A percentile compares a stretch with the other conserved stretches of the same genome.
Conservation (phyloP, 805 yeast species). For the Metschnikowia kunwiensis region DNA sequence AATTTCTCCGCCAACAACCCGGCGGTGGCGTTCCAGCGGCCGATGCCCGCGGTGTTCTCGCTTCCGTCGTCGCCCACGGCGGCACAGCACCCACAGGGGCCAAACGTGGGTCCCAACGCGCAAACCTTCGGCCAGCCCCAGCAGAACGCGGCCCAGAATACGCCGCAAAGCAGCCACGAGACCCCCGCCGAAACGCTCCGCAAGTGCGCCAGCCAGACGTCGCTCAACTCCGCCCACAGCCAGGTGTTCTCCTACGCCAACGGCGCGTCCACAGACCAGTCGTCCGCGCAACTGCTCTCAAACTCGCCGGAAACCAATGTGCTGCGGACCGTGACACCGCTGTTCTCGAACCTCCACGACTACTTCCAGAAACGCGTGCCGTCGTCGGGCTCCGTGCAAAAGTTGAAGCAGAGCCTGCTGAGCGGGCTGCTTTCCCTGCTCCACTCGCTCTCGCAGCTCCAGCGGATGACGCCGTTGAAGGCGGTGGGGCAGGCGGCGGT, state of each 20-base stretch:
- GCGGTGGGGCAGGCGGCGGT: slow-evolving; percentile 11
- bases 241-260: slow-evolving; percentile 27
- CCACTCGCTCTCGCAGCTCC: slow-evolving; percentile 22
- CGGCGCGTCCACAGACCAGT: slow-evolving; percentile 25
- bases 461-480: slow-evolving; percentile 45
- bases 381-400: slow-evolving; percentile 21
- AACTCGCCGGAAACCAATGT: slow-evolving; percentile 32
- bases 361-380: slow-evolving; percentile 27
- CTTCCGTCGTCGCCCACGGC: slow-evolving; percentile 31
- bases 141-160: no score
- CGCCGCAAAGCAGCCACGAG: background rate
- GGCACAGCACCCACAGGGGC: slow-evolving; percentile 2
- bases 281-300: slow-evolving; percentile 28
- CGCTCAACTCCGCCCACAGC: slow-evolving; percentile 21
- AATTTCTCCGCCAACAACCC: background rate
- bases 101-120: no score
- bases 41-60: slow-evolving; percentile 25
- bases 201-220: slow-evolving; percentile 28
- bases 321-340: slow-evolving; percentile 19
- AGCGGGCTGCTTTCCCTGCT: slow-evolving; percentile 15
- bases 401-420: slow-evolving; percentile 24
- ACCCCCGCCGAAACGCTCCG: slow-evolving; percentile 12
- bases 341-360: slow-evolving; percentile 33
- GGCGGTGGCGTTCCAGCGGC: slow-evolving; percentile 6
- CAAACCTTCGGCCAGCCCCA: no score